Base-by-base conservation (phyloP, 495 filamentous ascomycete species). In the Podospora appendiculata region DNA sequence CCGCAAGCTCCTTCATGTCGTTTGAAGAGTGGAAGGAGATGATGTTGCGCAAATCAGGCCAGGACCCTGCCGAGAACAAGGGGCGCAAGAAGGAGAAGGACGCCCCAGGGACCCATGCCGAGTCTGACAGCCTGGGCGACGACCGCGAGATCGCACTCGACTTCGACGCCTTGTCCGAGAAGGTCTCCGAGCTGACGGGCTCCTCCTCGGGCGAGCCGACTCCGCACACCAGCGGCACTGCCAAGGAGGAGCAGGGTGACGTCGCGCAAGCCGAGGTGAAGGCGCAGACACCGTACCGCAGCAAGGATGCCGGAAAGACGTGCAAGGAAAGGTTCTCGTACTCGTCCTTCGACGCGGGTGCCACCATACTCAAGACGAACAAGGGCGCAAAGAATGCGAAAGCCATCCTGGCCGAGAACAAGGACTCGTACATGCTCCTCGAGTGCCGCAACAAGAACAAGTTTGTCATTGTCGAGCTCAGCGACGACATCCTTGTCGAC, bases 11-110 rank as follows among this genome's bases (percentile, higher is more conserved):
- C 33, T 97, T 98, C 63, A 85, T 98, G 47, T 96, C 93, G 0
- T 98, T 98, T 59, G 93, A 96, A 62, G 92, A 97, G 57, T 98
- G 93, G 93, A 96, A 94, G 71, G 88, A 87, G 61, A 88, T 91
- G 74, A 96, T 95, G 67, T 73, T 96, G 11, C 89, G 83, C 35
- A 89, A 88, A 61, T 85, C 81, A 4, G 93, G 89, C 3, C 91
- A 94, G 61, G 90, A 90, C 17, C 82, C 81, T 8, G 83, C 93
- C 51, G 80, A 85, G 57, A 76, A 90, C 32, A 85, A 82, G 32
- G 64, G 75, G 4, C 75, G 76, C 45, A 72, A 60, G 52, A 64
- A 56, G 17, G 63, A 68, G n/a, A 58, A 54, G 2, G 68, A 64
- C n/a, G 54, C 66, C 0, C 53, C 43, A 0, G 58, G 55, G 12